Evolutionary conservation across 2,329 filamentous ascomycete species (phyloP).

Genomic region (Sporothrix protearum): DNA sequence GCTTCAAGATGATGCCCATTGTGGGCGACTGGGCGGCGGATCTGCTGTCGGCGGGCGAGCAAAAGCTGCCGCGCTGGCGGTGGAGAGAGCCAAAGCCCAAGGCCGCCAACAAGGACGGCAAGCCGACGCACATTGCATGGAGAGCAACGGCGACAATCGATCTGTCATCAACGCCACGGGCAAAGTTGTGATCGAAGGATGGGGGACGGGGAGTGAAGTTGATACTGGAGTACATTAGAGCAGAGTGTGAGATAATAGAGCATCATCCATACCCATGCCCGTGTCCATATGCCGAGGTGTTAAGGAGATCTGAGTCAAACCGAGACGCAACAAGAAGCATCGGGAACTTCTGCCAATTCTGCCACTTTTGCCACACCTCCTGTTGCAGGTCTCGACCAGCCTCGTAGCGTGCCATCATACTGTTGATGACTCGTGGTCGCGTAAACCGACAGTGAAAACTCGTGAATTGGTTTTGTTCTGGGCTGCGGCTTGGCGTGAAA

Average conservation of each 20-base stretch:
- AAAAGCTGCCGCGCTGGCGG: neutral
- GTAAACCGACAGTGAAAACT: neutral
- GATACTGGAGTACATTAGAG: neutral
- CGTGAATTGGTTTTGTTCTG: neutral
- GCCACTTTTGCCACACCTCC: neutral
- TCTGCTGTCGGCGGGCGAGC: neutral
- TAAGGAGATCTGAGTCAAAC: neutral
- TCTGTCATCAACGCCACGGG: neutral
- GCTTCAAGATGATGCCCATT: conserved; percentile 58
- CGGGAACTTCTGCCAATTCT: neutral
- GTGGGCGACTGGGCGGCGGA: conserved; percentile 43
- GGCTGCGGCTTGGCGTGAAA: neutral
- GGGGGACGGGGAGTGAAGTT: neutral
- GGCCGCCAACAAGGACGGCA: neutral
- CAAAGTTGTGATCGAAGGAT: neutral
- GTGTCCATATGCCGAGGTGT: neutral
- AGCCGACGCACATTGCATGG: conserved; percentile 3
- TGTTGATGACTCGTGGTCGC: neutral
- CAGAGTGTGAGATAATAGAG: neutral
- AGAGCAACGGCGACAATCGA: neutral
- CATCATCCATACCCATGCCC: neutral
- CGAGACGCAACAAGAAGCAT: neutral
- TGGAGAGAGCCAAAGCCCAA: conserved; percentile 7
- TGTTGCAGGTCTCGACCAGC: neutral
- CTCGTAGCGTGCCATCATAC: neutral